Conservation (phyloP, 2,329 filamentous ascomycete genomes). For the Lachnellula cervina region DNA sequence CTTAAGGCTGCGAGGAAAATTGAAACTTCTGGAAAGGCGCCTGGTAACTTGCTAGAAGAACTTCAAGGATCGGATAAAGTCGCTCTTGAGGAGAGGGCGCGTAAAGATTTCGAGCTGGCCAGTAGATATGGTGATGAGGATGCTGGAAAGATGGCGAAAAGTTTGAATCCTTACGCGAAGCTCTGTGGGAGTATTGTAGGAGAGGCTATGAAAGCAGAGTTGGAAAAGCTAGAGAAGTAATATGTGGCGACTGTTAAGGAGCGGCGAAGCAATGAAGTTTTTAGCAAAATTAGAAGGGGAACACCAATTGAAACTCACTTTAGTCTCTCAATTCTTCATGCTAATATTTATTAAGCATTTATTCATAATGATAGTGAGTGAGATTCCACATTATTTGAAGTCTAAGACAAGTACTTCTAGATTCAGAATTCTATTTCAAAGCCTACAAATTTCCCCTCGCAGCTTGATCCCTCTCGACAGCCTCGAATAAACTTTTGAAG, state of each 20-base stretch:
- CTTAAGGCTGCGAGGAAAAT: background rate
- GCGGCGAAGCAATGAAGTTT: background rate
- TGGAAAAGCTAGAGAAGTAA: background rate
- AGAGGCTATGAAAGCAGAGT: background rate
- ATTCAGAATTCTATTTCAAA: too few species aligned
- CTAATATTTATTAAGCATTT: too few species aligned
- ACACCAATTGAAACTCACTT: too few species aligned
- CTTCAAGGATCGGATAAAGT: background rate
- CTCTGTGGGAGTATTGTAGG: background rate
- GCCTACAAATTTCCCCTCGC: conserved; percentile 70
- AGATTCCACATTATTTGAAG: too few species aligned
- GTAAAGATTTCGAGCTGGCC: background rate
- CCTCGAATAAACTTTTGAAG: conserved; percentile 92
- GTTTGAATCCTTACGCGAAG: background rate
- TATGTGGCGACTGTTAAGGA: background rate
- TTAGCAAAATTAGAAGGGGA: too few species aligned
- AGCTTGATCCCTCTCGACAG: conserved; percentile 89
- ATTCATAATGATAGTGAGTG: too few species aligned
- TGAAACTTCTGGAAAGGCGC: background rate
- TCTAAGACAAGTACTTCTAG: too few species aligned
- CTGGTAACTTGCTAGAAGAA: background rate
- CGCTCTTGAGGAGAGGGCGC: background rate
- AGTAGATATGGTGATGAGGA: background rate
- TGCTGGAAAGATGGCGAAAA: background rate
- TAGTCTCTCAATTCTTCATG: too few species aligned